Conservation (phyloP, 2,329 filamentous ascomycete genomes). For the Colletotrichum euphorbiae region DNA sequence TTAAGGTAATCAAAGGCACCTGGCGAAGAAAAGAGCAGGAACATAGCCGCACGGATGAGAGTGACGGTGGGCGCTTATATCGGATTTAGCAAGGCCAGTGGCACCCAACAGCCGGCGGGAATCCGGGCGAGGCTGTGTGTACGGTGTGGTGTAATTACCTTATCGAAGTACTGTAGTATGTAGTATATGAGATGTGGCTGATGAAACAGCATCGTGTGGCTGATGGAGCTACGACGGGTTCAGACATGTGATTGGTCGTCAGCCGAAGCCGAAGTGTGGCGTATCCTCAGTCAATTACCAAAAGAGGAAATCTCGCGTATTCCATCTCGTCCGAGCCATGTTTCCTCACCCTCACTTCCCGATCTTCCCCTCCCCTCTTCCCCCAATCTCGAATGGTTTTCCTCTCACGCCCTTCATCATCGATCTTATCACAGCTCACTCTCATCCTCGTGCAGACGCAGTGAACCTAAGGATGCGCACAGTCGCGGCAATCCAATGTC, state of each 20-base stretch:
- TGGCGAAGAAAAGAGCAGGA: background rate
- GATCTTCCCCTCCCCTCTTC: too few relatives aligned
- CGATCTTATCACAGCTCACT: background rate
- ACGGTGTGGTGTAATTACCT: too few relatives aligned
- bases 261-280: too few relatives aligned
- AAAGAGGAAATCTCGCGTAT: background rate
- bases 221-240: too few relatives aligned
- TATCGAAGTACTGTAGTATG: too few relatives aligned
- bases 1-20: slow-evolving; percentile 21
- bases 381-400: too few relatives aligned
- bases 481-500: slow-evolving; percentile 12
- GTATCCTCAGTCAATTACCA: background rate
- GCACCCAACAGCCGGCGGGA: background rate
- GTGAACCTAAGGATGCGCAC: background rate
- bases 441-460: background rate
- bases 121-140: background rate
- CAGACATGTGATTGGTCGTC: too few relatives aligned
- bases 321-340: too few relatives aligned
- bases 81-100: slow-evolving; percentile 20
- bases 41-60: slow-evolving; percentile 22
- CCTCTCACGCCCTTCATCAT: background rate
- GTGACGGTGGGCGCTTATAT: slow-evolving; percentile 18
- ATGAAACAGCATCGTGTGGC: background rate
- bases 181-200: slow-evolving; percentile 4
- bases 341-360: too few relatives aligned